Percentiles rank a stretch among this genome's conserved stretches.
Conservation (phyloP, 176 grass and related monocot species). For the Oryza meridionalis region DNA sequence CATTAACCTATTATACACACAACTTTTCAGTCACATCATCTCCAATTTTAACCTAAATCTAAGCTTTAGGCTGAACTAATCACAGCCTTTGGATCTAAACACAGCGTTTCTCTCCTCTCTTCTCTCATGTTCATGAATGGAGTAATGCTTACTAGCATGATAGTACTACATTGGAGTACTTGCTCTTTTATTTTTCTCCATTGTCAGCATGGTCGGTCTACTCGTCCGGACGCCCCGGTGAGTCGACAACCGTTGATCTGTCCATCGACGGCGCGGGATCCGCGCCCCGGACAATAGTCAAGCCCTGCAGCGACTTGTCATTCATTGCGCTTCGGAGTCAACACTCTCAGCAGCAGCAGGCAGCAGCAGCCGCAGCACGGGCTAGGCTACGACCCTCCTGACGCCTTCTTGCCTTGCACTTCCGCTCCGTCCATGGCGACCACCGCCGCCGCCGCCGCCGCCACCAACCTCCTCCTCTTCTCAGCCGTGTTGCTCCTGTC, state of each 20-base stretch:
- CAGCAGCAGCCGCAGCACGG: not conserved
- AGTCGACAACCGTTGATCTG: not conserved
- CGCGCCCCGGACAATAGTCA: not conserved
- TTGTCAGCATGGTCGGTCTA: not conserved
- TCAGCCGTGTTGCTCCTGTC: constrained; percentile 19
- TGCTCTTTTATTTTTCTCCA: no score
- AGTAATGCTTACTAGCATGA: no score
- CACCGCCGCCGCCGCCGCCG: not conserved
- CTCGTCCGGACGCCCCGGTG: not conserved
- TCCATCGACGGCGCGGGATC: not conserved
- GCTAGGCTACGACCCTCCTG: not conserved
- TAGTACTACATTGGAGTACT: no score
- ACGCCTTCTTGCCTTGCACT: not conserved
- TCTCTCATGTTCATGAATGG: no score
- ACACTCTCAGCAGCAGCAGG: not conserved
- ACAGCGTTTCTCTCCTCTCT: no score
- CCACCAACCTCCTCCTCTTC: not conserved
- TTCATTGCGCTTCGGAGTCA: not conserved
- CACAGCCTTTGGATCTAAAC: no score
- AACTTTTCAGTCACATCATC: no score
- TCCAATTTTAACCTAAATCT: no score
- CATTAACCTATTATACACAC: no score
- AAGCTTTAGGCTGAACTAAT: no score
- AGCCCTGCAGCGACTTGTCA: not conserved
- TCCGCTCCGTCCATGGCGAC: constrained; percentile 48